phyloP scores from a whole-genome alignment of 495 filamentous ascomycete genomes.

The Aspergillus biplanus region DNA sequence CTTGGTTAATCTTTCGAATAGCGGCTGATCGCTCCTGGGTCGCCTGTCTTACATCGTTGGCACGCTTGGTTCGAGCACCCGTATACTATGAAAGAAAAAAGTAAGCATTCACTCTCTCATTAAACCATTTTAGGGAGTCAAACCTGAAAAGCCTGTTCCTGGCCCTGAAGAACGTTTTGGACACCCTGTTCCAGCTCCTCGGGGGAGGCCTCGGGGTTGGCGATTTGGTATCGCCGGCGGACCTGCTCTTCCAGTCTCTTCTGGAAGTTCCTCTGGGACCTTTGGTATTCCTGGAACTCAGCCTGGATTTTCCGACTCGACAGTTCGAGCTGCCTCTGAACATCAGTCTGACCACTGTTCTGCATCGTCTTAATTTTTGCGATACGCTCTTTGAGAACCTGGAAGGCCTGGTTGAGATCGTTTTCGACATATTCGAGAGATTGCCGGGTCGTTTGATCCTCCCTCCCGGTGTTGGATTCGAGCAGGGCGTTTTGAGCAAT shows the following conservation, averaged over 20 bases:
- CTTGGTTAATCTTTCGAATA: conserved; percentile 86
- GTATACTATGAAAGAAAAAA: conserved; percentile 17
- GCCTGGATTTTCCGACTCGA: conserved; percentile 77
- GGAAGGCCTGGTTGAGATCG: conserved; percentile 81
- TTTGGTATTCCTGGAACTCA: conserved; percentile 79
- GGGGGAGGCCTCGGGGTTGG: conserved; percentile 80
- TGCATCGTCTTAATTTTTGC: conserved; percentile 85
- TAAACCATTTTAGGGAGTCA: conserved; percentile 7
- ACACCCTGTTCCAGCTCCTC: conserved; percentile 78
- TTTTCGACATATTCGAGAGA: conserved; percentile 69
- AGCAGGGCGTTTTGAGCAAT: conserved; percentile 47
- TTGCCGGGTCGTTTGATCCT: conserved; percentile 46
- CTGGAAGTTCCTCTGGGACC: conserved; percentile 73
- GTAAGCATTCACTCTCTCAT: neutral
- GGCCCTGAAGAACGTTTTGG: conserved; percentile 65
- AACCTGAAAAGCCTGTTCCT: conserved; percentile 75
- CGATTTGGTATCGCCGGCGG: conserved; percentile 87
- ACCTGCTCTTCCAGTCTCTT: conserved; percentile 79
- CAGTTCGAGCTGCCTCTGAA: conserved; percentile 76
- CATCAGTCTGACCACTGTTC: conserved; percentile 68
- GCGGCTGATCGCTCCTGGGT: conserved; percentile 84
- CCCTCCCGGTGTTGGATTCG: conserved; percentile 49
- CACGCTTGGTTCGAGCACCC: conserved; percentile 77
- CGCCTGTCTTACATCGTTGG: conserved; percentile 72
- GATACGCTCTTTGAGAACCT: conserved; percentile 71